Evolutionary conservation across 306 rosid species (phyloP).

Genomic region (Glycine latifolia): DNA sequence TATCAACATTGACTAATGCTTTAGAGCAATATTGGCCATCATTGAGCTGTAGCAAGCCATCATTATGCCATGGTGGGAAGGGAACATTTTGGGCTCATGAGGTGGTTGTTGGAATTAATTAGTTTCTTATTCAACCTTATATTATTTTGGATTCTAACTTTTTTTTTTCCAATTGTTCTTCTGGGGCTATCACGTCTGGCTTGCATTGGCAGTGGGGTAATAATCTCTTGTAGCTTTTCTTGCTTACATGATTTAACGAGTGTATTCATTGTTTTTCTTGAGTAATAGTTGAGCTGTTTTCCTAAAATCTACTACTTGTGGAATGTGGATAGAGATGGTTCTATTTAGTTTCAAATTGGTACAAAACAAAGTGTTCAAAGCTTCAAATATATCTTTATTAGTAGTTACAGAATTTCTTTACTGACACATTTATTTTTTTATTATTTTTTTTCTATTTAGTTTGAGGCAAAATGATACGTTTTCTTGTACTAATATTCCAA

Average conservation of each 20-base stretch:
- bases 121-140: conserved; percentile 28
- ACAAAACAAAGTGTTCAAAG: conserved; percentile 14
- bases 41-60: conserved; percentile 74
- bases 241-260: conserved; percentile 37
- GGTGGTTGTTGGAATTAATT: conserved; percentile 63
- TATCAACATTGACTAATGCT: conserved; percentile 66
- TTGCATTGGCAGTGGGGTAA: conserved; percentile 90
- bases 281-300: no score
- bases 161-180: conserved; percentile 40
- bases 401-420: conserved; percentile 8
- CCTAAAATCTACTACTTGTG: no score
- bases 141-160: conserved; percentile 54
- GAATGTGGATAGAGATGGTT: no score
- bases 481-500: conserved; percentile 33
- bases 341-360: no score
- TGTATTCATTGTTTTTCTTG: conserved; percentile 27
- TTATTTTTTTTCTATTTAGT: conserved; percentile 19
- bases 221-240: conserved; percentile 54
- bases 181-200: conserved; percentile 47
- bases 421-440: not conserved
- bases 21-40: conserved; percentile 88
- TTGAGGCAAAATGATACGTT: conserved; percentile 18
- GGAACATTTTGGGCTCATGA: conserved; percentile 99
- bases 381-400: conserved; percentile 18
- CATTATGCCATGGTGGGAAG: conserved; percentile 73